Conservation (phyloP, 345 rosid genomes). For the Eucalyptus curtisii region DNA sequence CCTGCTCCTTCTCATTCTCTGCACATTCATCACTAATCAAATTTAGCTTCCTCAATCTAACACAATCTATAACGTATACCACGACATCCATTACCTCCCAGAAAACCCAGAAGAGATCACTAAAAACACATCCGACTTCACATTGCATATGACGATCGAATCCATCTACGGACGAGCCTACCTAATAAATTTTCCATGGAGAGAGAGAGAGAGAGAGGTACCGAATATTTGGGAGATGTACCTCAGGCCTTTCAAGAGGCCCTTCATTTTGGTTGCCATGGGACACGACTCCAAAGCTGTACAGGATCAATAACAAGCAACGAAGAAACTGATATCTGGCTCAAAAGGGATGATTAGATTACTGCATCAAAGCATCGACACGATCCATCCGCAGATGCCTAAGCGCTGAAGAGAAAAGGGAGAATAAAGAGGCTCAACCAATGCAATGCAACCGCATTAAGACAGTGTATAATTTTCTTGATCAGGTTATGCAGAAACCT, state of each 20-base stretch:
- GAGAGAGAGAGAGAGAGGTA: neutral
- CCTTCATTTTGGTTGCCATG: slow-evolving; percentile 33
- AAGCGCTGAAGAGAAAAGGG: neutral
- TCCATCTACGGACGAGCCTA: neutral
- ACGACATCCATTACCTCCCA: neutral
- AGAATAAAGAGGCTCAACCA: neutral
- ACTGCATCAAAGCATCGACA: neutral
- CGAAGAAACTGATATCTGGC: neutral
- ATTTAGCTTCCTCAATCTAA: neutral
- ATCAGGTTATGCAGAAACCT: neutral
- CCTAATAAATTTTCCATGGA: neutral
- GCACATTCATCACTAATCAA: neutral
- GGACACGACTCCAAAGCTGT: neutral
- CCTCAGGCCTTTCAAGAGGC: slow-evolving; percentile 49
- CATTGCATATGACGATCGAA: neutral
- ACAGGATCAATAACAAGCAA: neutral
- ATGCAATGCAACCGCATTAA: neutral
- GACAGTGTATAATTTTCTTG: neutral
- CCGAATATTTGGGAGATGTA: slow-evolving; percentile 59
- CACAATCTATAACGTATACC: neutral
- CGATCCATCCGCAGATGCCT: neutral
- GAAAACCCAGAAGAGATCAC: neutral
- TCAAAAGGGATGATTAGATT: neutral
- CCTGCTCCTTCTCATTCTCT: slow-evolving; percentile 50
- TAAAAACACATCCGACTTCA: neutral